Conservation (phyloP, 2,329 filamentous ascomycete species). For the Arachnopeziza araneosa region DNA sequence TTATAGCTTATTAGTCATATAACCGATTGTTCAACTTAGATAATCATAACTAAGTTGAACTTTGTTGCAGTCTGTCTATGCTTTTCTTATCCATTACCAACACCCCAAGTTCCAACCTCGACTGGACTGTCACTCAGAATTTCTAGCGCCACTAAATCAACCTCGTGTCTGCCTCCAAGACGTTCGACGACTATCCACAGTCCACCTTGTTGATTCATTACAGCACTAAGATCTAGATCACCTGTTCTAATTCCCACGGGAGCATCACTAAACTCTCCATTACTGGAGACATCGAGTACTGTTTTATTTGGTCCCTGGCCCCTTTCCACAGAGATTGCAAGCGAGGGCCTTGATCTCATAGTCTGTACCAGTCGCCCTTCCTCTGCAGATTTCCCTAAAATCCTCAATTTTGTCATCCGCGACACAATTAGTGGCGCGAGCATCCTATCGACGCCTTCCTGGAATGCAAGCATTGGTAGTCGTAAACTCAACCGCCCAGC, state of each 20-base stretch:
- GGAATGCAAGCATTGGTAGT: slow-evolving; percentile 48
- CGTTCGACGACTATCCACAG: slow-evolving; percentile 80
- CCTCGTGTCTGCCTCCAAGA: slow-evolving; percentile 46
- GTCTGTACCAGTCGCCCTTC: background rate
- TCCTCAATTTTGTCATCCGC: slow-evolving; percentile 21
- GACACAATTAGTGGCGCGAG: slow-evolving; percentile 24
- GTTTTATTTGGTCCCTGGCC: slow-evolving; percentile 65
- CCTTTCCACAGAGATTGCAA: slow-evolving; percentile 68
- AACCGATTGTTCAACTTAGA: background rate
- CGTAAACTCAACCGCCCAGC: slow-evolving; percentile 66
- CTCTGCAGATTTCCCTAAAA: slow-evolving; percentile 16
- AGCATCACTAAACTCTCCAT: slow-evolving; percentile 70
- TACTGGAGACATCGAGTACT: slow-evolving; percentile 59
- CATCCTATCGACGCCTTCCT: slow-evolving; percentile 44
- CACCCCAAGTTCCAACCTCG: slow-evolving; percentile 30
- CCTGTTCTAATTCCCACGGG: slow-evolving; percentile 60
- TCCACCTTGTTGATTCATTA: slow-evolving; percentile 47
- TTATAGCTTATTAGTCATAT: slow-evolving; percentile 1
- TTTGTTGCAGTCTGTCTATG: background rate
- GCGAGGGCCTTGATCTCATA: slow-evolving; percentile 36
- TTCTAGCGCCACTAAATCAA: slow-evolving; percentile 49
- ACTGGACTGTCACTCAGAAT: slow-evolving; percentile 36
- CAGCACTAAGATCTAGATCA: slow-evolving; percentile 69
- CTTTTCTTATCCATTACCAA: background rate
- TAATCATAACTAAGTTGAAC: background rate